phyloP scores from a whole-genome alignment of 768 basidiomycete species.

The Naganishia vishniacii region DNA sequence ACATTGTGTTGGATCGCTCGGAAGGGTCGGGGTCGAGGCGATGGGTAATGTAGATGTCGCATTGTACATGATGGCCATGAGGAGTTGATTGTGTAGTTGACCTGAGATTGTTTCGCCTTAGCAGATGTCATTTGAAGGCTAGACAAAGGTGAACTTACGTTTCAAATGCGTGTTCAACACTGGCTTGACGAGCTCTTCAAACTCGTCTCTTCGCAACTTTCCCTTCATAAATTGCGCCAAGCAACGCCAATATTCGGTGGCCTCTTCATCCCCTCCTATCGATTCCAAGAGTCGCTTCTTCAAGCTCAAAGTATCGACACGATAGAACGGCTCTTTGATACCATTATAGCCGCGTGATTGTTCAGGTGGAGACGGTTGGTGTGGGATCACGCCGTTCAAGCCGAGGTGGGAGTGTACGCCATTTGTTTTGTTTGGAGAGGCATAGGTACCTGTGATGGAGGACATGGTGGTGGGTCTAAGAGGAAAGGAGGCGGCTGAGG shows the following conservation, averaged over 20 bases:
- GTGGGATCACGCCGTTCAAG: neutral
- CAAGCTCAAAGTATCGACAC: constrained; percentile 24
- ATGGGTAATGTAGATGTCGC: constrained; percentile 23
- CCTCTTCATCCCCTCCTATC: constrained; percentile 17
- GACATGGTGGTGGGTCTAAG: neutral
- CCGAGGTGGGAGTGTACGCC: constrained; percentile 2
- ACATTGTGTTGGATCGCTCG: constrained; percentile 6
- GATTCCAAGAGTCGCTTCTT: constrained; percentile 16
- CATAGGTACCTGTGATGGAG: constrained; percentile 1
- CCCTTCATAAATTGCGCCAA: constrained; percentile 26
- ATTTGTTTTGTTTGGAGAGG: neutral
- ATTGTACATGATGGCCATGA: constrained; percentile 28
- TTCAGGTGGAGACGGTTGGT: constrained; percentile 7
- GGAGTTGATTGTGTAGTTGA: constrained; percentile 26
- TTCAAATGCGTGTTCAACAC: constrained; percentile 13
- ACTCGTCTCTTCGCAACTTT: constrained; percentile 24
- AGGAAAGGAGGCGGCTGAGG: neutral
- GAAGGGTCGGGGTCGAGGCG: constrained; percentile 22
- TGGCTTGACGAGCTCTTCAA: constrained; percentile 18
- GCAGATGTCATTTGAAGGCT: neutral
- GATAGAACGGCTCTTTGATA: constrained; percentile 20
- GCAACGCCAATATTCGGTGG: constrained; percentile 19
- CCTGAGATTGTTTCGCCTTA: neutral
- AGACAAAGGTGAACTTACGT: constrained; percentile 9
- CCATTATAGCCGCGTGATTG: neutral